Evolutionary conservation across 177 flowering plant species (phyloP), one percentile per base, ranked within the genome.

Genomic region (Vitis hybrid): DNA sequence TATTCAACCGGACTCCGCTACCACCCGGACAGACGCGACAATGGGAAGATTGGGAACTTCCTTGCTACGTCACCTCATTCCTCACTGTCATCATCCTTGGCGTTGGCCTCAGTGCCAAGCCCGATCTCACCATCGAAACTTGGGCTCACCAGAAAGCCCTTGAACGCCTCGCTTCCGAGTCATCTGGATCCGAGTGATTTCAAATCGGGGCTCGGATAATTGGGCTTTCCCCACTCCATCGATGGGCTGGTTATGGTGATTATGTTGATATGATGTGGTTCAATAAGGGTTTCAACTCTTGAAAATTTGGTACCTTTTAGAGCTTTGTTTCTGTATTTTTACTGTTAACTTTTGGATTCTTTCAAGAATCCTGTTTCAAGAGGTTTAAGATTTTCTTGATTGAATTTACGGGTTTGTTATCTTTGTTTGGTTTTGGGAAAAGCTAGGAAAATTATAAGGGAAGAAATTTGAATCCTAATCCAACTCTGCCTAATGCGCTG

Each of bases 11-110:
- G 62, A 82, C 89, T 10, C 98, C 98, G 9, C 88, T 75, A 1
- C 91, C 97, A 10, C 86, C 91, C 1, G 97, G 97, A 1, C 82
- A 92, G 73, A 78, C 92, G 5, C 83, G 97, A 40, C 86, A 91
- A 60, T 92, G 97, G 97, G 98, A 94, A 66, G 98, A 94, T 64
- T 94, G 97, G 97, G 98, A 94, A 77, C 85, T 92, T 2, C 98
- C 98, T 45, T 92, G 89, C 84, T 94, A 94, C 84, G 40, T 94
- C 80, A 94, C 98, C 63, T 86, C 91, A 70, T 94, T 94, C 80
- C 88, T 94, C 81, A 82, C 98, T 48, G 82, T 94, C 71, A 97
- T 94, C 58, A 92, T 92, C 78, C 89, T 94, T 19, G 98, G 98
- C 18, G 97, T 94, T 13, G 97, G 98, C 14, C 95, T 94, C 72